Conservation (phyloP, 768 basidiomycete species). For the Lentinula sp. region DNA sequence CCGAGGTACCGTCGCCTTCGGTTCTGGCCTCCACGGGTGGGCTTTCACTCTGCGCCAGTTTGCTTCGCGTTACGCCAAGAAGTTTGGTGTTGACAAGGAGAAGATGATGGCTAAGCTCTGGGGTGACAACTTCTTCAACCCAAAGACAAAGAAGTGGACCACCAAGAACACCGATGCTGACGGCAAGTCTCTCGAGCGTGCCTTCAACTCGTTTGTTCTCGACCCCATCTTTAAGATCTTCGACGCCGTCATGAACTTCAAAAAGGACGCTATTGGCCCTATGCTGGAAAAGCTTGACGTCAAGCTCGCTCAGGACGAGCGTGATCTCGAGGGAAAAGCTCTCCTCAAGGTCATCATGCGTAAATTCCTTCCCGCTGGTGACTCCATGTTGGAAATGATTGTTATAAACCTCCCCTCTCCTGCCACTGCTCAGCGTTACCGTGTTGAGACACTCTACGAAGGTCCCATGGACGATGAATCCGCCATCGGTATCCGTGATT, state of each 20-base stretch:
- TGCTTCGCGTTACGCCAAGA: conserved; percentile 90
- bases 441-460: conserved; percentile 99
- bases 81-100: conserved; percentile 97
- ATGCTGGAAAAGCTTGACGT: conserved; percentile 98
- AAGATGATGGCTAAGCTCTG: conserved; percentile 98
- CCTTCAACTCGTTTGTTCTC: conserved; percentile 97
- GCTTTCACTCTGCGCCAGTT: conserved; percentile 99
- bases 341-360: conserved; percentile 98
- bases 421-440: conserved; percentile 94
- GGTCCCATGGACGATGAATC: conserved; percentile 99
- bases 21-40: conserved; percentile 99
- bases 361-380: conserved; percentile 99
- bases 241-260: conserved; percentile 98
- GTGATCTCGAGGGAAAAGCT: conserved; percentile 90
- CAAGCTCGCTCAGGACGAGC: conserved; percentile 82
- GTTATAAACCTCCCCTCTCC: conserved; percentile 99
- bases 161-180: conserved; percentile 69
- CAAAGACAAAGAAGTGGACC: conserved; percentile 93
- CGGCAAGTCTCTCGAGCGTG: conserved; percentile 92
- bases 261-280: conserved; percentile 77
- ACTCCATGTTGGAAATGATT: conserved; percentile 99
- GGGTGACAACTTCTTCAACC: conserved; percentile 99
- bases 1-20: conserved; percentile 96
- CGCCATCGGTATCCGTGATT: conserved; percentile 96
- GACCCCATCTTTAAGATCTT: conserved; percentile 99